Evolutionary conservation across 2,329 filamentous ascomycete species (phyloP).

Genomic region (Curvularia spicifera): DNA sequence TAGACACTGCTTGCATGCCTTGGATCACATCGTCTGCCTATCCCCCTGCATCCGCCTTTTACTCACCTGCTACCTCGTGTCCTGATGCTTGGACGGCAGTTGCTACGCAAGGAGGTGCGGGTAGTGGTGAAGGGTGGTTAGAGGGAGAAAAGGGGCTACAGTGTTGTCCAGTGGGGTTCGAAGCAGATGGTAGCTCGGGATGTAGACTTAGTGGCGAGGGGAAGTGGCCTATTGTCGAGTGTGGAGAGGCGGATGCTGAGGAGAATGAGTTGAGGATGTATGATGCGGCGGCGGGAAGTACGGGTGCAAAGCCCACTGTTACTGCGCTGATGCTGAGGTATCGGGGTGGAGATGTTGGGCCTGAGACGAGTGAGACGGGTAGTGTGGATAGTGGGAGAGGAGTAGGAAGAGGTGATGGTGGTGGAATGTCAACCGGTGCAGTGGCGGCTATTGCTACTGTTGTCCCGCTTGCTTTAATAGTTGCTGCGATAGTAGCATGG

Average conservation of each 20-base stretch:
- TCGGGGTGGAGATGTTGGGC: constrained; percentile 18
- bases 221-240: constrained; percentile 20
- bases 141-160: constrained; percentile 30
- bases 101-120: constrained; percentile 24
- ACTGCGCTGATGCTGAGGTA: constrained; percentile 27
- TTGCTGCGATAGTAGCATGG: constrained; percentile 21
- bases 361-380: not conserved
- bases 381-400: not conserved
- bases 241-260: constrained; percentile 33
- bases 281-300: constrained; percentile 21
- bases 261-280: constrained; percentile 26
- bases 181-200: constrained; percentile 18
- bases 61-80: constrained; percentile 34
- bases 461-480: constrained; percentile 83
- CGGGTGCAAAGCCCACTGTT: constrained; percentile 17
- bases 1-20: constrained; percentile 62
- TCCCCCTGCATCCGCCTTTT: constrained; percentile 23
- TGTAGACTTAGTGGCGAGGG: constrained; percentile 24
- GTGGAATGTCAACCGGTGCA: constrained; percentile 50
- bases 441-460: constrained; percentile 90
- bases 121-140: constrained; percentile 14
- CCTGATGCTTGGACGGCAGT: constrained; percentile 29
- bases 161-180: constrained; percentile 34
- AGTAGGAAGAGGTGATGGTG: constrained; percentile 27
- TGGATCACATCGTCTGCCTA: constrained; percentile 26